phyloP scores from a whole-genome alignment of 2,329 filamentous ascomycete genomes.

The Aspergillus hortae region DNA sequence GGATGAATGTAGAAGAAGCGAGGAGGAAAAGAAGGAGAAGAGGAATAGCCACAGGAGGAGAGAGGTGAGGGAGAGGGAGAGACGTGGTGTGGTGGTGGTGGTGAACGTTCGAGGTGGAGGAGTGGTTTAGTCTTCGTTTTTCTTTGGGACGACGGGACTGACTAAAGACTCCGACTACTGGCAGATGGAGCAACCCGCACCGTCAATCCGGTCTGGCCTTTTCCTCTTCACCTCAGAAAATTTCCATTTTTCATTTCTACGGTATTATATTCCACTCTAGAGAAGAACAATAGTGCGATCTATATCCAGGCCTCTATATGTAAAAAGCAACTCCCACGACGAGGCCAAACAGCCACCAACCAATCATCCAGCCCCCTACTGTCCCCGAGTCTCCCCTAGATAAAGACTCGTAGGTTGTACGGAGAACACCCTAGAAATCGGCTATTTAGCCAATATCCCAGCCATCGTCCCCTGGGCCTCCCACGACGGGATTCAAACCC shows the following conservation, averaged over 20 bases:
- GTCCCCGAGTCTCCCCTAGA: no score
- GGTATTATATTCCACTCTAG: no score
- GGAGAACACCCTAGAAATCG: no score
- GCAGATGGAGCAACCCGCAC: constrained; percentile 15
- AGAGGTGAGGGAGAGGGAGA: constrained; percentile 4
- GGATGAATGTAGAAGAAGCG: background rate
- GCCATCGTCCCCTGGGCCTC: no score
- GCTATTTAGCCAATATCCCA: no score
- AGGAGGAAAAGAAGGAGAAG: constrained; percentile 5
- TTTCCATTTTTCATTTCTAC: background rate
- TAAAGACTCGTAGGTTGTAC: no score
- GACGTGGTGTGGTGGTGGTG: constrained; percentile 8
- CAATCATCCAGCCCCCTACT: no score
- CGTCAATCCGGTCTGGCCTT: constrained; percentile 8
- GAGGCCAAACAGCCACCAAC: no score
- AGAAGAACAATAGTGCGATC: no score
- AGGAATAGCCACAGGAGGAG: background rate
- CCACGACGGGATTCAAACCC: no score
- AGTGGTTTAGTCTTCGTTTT: constrained; percentile 1
- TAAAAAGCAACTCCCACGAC: no score
- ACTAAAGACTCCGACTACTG: constrained; percentile 9
- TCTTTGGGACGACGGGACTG: constrained; percentile 4
- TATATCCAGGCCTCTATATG: no score
- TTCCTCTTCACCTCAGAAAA: constrained; percentile 1
- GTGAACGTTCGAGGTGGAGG: constrained; percentile 18